Conservation (phyloP, 179 eudicot genomes). For the Pouteria campechiana region DNA sequence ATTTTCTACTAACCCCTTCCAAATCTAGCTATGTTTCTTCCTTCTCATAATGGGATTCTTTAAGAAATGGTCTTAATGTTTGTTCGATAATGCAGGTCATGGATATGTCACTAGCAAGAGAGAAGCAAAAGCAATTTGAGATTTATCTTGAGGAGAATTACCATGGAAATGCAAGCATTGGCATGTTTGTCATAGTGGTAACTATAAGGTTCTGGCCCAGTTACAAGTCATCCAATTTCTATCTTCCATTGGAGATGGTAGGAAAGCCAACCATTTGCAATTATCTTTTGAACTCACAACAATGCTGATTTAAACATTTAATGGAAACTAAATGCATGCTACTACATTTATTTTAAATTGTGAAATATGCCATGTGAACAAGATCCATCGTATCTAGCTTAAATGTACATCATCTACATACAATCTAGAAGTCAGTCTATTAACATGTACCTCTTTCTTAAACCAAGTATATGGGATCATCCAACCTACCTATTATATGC, state of each 20-base stretch:
- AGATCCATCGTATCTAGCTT: no score
- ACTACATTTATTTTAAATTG: no score
- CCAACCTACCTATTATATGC: no score
- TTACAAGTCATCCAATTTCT: conserved; percentile 74
- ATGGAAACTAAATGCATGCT: no score
- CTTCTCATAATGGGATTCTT: background rate
- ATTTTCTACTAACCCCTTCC: background rate
- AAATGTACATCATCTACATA: no score
- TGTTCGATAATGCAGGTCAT: conserved; percentile 40
- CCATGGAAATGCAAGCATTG: conserved; percentile 57
- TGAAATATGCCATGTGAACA: no score
- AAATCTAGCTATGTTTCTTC: background rate
- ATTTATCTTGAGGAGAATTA: conserved; percentile 48
- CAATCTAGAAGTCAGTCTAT: no score
- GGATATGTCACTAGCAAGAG: conserved; percentile 77
- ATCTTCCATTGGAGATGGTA: conserved; percentile 88
- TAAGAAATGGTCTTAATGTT: background rate
- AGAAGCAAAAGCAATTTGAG: conserved; percentile 64
- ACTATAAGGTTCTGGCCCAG: conserved; percentile 95
- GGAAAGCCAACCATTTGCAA: no score
- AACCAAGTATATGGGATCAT: no score
- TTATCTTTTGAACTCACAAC: background rate
- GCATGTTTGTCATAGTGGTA: conserved; percentile 76
- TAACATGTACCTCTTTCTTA: no score
- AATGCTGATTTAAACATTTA: no score